Evolutionary conservation across 768 basidiomycete genomes (phyloP).

Genomic region (Pleurotus djamor): DNA sequence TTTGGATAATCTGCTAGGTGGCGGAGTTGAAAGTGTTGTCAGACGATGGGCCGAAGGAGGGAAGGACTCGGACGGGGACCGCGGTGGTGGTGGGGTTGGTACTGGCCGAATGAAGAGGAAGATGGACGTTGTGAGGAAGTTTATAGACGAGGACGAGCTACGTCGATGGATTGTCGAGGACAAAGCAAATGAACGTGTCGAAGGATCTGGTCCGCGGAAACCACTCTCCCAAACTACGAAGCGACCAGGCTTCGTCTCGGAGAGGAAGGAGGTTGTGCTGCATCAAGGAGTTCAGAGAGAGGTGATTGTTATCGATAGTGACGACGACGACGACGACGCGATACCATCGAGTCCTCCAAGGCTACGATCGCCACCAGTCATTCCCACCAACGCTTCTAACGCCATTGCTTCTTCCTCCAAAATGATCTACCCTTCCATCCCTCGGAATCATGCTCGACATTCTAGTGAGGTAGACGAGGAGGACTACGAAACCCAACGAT

Average conservation of each 20-base stretch:
- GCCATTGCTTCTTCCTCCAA: too few relatives aligned
- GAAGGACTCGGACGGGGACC: not conserved
- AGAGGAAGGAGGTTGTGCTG: not conserved
- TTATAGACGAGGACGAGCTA: constrained; percentile 29
- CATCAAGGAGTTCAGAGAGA: not conserved
- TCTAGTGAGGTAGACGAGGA: not conserved
- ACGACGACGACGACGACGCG: not conserved
- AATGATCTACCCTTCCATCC: too few relatives aligned
- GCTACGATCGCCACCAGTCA: too few relatives aligned
- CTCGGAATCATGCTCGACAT: too few relatives aligned
- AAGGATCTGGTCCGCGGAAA: not conserved
- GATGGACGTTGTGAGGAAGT: constrained; percentile 39
- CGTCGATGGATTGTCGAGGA: constrained; percentile 22
- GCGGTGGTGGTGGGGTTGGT: not conserved
- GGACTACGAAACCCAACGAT: not conserved
- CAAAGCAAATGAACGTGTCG: constrained; percentile 22
- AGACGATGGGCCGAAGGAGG: constrained; percentile 55
- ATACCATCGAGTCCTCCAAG: too few relatives aligned
- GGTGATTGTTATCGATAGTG: not conserved
- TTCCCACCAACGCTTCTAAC: too few relatives aligned
- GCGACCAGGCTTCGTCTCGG: too few relatives aligned
- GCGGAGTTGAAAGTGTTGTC: constrained; percentile 42
- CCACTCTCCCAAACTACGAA: too few relatives aligned
- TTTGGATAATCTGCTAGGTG: constrained; percentile 66
- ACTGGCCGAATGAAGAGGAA: constrained; percentile 32